Evolutionary conservation across 352 stramenopile genomes (phyloP).

Genomic region (Globisporangium ultimum): DNA sequence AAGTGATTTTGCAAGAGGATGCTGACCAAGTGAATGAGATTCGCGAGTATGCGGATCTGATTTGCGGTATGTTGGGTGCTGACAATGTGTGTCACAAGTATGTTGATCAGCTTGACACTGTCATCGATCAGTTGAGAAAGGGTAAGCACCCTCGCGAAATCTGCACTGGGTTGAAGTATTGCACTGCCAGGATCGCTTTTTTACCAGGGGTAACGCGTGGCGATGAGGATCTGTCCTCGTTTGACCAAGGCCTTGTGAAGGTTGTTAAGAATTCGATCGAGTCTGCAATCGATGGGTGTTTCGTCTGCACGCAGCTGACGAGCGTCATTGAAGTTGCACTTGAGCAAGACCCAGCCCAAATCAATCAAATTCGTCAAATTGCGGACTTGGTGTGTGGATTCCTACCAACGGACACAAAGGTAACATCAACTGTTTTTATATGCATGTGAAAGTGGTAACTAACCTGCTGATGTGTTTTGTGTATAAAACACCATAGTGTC

Average conservation of each 20-base stretch:
- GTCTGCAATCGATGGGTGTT: slow-evolving; percentile 41
- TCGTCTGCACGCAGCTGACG: slow-evolving; percentile 70
- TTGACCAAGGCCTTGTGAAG: slow-evolving; percentile 25
- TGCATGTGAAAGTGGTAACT: slow-evolving; percentile 4
- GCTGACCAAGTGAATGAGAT: slow-evolving; percentile 50
- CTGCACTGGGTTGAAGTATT: slow-evolving; percentile 59
- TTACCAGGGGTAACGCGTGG: neutral
- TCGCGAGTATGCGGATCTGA: slow-evolving; percentile 65
- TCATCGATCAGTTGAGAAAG: slow-evolving; percentile 61
- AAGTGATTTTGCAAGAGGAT: slow-evolving; percentile 59
- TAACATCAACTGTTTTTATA: slow-evolving; percentile 13
- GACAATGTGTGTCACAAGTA: slow-evolving; percentile 68
- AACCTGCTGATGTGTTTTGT: slow-evolving; percentile 13
- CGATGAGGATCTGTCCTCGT: slow-evolving; percentile 16
- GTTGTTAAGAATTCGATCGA: slow-evolving; percentile 35
- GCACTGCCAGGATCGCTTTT: slow-evolving; percentile 13
- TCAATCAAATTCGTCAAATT: slow-evolving; percentile 57
- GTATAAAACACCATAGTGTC: slow-evolving; percentile 43
- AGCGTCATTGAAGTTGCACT: slow-evolving; percentile 50
- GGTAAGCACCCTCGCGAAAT: slow-evolving; percentile 66
- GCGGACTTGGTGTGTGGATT: slow-evolving; percentile 59
- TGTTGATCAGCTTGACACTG: slow-evolving; percentile 58
- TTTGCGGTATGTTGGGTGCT: slow-evolving; percentile 64
- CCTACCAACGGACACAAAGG: slow-evolving; percentile 57
- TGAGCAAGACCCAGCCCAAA: slow-evolving; percentile 46